Evolutionary conservation across 148 eudicot species (phyloP).

Genomic region (Camellia granthamiana): DNA sequence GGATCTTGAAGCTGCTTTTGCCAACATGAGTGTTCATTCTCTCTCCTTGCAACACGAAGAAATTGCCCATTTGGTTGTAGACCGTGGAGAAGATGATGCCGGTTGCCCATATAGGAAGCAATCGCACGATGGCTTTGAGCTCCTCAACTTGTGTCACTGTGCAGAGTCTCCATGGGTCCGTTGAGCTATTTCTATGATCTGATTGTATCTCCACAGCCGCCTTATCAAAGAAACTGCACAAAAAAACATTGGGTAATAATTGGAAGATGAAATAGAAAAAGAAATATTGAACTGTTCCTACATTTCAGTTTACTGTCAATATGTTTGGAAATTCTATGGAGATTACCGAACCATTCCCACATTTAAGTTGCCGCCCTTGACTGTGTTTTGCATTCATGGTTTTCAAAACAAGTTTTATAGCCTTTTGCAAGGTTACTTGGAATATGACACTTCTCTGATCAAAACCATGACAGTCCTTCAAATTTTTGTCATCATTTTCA

Average conservation of each 20-base stretch:
- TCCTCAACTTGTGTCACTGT: constrained; percentile 75
- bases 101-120: constrained; percentile 70
- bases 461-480: too few species aligned
- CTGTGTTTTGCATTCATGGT: too few species aligned
- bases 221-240: constrained; percentile 61
- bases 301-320: neutral
- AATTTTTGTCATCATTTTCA: too few species aligned
- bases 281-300: neutral
- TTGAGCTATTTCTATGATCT: constrained; percentile 22
- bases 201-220: constrained; percentile 45
- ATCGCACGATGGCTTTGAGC: constrained; percentile 52
- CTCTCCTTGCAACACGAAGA: constrained; percentile 58
- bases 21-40: constrained; percentile 43
- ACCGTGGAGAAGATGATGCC: constrained; percentile 56
- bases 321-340: too few species aligned
- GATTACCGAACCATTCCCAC: too few species aligned
- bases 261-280: neutral
- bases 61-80: constrained; percentile 57
- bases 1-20: constrained; percentile 41
- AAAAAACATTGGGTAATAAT: neutral
- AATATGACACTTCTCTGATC: too few species aligned
- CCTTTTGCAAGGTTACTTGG: too few species aligned
- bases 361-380: too few species aligned
- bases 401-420: too few species aligned
- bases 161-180: constrained; percentile 54